A percentile compares a stretch with the other conserved stretches of the same genome.
Evolutionary conservation across 2,329 filamentous ascomycete species (phyloP).

Genomic region (Botrytis squamosa): DNA sequence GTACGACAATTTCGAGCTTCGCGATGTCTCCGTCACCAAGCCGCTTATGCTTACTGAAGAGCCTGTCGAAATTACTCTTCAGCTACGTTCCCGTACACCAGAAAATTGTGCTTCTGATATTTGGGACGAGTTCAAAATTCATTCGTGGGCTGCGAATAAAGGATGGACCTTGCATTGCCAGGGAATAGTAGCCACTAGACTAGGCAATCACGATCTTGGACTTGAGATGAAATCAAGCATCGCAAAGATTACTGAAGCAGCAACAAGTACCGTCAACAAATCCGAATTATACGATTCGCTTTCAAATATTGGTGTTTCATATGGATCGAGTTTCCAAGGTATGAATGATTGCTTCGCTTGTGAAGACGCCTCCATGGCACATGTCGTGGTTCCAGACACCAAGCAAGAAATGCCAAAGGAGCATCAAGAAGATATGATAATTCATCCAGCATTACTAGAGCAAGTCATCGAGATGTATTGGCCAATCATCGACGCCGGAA

Average conservation of each 20-base stretch:
- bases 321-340: constrained; percentile 48
- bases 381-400: constrained; percentile 18
- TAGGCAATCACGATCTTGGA: neutral
- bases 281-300: constrained; percentile 19
- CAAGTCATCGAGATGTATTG: constrained; percentile 41
- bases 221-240: constrained; percentile 2
- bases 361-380: neutral
- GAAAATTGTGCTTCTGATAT: constrained; percentile 33
- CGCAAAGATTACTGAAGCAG: neutral
- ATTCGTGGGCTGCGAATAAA: constrained; percentile 16
- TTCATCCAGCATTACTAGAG: constrained; percentile 60
- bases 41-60: constrained; percentile 29
- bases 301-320: constrained; percentile 45
- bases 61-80: constrained; percentile 51
- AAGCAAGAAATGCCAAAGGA: constrained; percentile 39
- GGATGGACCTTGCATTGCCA: constrained; percentile 51
- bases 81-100: constrained; percentile 46
- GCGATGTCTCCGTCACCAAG: constrained; percentile 11
- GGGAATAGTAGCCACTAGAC: constrained; percentile 36
- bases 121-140: constrained; percentile 22
- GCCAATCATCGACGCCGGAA: constrained; percentile 11
- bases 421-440: constrained; percentile 45
- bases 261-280: neutral
- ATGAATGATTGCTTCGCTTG: constrained; percentile 22
- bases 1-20: constrained; percentile 39